These are phyloP conservation scores for Eucalyptus erythrocorys DNA, from an alignment of 345 rosid genomes.

Conservation along the genomic window DNA sequence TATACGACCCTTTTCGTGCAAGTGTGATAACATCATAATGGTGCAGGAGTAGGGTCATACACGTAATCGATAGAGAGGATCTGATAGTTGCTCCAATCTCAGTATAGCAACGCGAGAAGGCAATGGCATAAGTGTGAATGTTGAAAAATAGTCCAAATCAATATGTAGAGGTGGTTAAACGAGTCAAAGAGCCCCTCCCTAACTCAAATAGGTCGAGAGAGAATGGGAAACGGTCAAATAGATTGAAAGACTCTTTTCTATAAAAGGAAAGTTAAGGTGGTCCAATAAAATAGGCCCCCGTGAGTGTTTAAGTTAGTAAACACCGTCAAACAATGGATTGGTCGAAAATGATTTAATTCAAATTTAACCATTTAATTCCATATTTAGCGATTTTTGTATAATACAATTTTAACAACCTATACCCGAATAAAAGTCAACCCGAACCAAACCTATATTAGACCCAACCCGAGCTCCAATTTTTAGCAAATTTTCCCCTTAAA, in stretches of 20 bases:
- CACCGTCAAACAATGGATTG: not conserved
- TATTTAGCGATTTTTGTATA: not conserved
- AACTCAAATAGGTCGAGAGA: not conserved
- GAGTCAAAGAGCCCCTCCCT: not conserved
- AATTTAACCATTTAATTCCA: not conserved
- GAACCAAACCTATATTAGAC: not conserved
- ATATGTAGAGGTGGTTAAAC: not conserved
- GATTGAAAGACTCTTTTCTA: not conserved
- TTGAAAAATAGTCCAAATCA: not conserved
- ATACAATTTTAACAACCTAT: not conserved
- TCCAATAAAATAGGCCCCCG: not conserved
- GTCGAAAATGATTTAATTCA: too few relatives aligned
- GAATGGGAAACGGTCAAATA: not conserved
- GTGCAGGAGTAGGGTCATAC: not conserved
- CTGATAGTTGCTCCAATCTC: not conserved
- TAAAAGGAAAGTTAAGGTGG: not conserved
- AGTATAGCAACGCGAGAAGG: not conserved
- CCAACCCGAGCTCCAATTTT: not conserved
- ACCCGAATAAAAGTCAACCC: accelerated
- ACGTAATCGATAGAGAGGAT: not conserved
- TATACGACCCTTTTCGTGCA: not conserved
- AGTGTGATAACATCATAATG: not conserved
- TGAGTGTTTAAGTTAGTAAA: not conserved
- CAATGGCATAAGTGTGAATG: not conserved
- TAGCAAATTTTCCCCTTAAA: not conserved